These are phyloP conservation scores for Colletotrichum karsti DNA, from an alignment of 2,329 filamentous ascomycete species.

Conservation along the genomic window DNA sequence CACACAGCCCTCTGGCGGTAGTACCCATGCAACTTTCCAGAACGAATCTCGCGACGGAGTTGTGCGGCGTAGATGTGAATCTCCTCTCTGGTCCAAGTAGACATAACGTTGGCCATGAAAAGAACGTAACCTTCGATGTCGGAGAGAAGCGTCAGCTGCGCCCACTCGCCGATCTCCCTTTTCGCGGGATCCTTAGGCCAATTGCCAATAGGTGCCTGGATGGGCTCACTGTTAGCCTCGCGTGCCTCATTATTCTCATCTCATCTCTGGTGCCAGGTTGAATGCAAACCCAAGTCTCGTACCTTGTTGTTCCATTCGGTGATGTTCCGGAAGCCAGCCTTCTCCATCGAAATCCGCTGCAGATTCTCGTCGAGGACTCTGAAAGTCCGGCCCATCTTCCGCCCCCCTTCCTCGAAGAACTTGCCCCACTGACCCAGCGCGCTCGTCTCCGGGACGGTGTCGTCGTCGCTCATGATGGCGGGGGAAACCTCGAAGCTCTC, in stretches of 20 bases:
- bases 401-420: constrained; percentile 42
- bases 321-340: constrained; percentile 37
- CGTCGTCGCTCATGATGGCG: constrained; percentile 38
- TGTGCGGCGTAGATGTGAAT: constrained; percentile 43
- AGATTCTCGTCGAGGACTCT: constrained; percentile 38
- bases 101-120: constrained; percentile 44
- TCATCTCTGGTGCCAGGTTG: too few relatives aligned
- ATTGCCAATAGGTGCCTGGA: constrained; percentile 40
- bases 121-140: constrained; percentile 42
- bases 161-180: constrained; percentile 46
- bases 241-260: too few relatives aligned
- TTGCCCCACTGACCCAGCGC: constrained; percentile 43
- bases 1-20: constrained; percentile 40
- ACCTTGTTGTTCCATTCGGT: constrained; percentile 32
- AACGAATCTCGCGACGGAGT: constrained; percentile 41
- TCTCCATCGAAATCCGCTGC: constrained; percentile 39
- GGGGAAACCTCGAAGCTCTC: constrained; percentile 47
- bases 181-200: constrained; percentile 49
- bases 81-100: constrained; percentile 44
- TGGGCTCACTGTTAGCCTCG: neutral
- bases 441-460: constrained; percentile 36
- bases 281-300: neutral
- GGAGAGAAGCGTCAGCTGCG: constrained; percentile 39
- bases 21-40: constrained; percentile 37
- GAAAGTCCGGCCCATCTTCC: constrained; percentile 41